Percentiles rank a stretch among this genome's conserved stretches.
phyloP scores from a whole-genome alignment of 1,284 basidiomycete species.

The Coniferiporia sulphurascens region DNA sequence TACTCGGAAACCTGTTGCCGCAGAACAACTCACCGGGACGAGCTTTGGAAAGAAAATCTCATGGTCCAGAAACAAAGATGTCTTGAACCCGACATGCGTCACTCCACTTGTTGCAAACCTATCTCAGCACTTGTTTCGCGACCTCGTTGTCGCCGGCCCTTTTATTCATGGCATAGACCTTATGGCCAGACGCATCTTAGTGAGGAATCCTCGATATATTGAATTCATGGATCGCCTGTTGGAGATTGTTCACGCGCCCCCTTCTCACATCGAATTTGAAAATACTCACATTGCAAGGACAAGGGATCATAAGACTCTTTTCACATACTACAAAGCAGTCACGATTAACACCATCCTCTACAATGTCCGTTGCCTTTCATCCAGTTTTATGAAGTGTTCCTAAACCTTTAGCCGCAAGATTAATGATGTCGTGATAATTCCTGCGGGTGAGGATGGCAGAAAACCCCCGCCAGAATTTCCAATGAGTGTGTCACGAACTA shows the following conservation, averaged over 20 bases:
- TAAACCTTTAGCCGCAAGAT: constrained; percentile 38
- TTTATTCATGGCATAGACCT: constrained; percentile 23
- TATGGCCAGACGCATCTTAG: constrained; percentile 18
- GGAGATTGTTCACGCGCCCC: constrained; percentile 3
- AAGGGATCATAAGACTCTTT: not conserved
- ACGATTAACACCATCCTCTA: not conserved
- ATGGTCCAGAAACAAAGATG: constrained; percentile 30
- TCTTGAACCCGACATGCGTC: constrained; percentile 50
- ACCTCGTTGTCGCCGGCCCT: constrained; percentile 49
- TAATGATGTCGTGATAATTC: constrained; percentile 52
- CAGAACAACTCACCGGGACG: not conserved
- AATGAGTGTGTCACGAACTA: constrained; percentile 24
- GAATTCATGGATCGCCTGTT: constrained; percentile 10
- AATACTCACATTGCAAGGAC: not conserved
- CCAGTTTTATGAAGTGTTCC: not conserved
- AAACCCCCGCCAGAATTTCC: constrained; percentile 25
- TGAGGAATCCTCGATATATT: constrained; percentile 9
- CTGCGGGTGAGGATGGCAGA: constrained; percentile 29
- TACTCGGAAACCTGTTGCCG: not conserved
- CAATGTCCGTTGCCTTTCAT: not conserved
- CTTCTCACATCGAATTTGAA: not conserved
- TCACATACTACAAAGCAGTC: constrained; percentile 1
- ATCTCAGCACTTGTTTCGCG: constrained; percentile 45
- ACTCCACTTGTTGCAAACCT: constrained; percentile 52
- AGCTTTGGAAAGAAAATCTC: not conserved